These are phyloP conservation scores for Macroventuria anomochaeta DNA, from an alignment of 2,329 filamentous ascomycete genomes.

Conservation along the genomic window DNA sequence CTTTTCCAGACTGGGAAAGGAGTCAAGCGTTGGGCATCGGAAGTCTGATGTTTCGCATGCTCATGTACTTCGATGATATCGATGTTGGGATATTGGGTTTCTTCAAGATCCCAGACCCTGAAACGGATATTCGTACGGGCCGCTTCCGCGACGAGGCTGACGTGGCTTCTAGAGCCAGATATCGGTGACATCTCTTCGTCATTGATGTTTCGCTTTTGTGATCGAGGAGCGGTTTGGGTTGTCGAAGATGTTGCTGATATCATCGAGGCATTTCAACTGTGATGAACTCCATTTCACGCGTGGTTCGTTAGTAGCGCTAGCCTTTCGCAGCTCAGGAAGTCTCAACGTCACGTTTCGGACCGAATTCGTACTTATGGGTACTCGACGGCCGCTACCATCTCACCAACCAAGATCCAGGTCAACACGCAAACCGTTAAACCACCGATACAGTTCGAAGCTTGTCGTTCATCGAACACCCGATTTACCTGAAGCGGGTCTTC, in stretches of 20 bases:
- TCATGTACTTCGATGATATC: conserved; percentile 2
- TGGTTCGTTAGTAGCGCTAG: not conserved
- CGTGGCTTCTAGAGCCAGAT: conserved; percentile 1
- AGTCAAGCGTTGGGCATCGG: not conserved
- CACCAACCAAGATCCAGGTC: conserved; percentile 10
- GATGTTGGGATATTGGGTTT: not conserved
- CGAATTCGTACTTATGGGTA: conserved; percentile 3
- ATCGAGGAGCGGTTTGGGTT: not conserved
- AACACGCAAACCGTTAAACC: conserved; percentile 16
- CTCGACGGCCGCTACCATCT: conserved; percentile 9
- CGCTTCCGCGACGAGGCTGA: conserved; percentile 17
- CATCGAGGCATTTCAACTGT: not conserved
- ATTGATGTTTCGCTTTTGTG: not conserved
- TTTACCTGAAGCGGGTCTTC: conserved; percentile 11
- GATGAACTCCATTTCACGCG: not conserved
- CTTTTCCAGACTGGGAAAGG: not conserved
- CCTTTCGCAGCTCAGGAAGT: not conserved
- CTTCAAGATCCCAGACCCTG: conserved; percentile 2
- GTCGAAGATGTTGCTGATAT: not conserved
- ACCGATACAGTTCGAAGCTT: conserved; percentile 19
- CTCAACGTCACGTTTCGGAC: conserved; percentile 8
- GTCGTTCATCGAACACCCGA: not conserved
- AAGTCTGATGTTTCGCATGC: not conserved
- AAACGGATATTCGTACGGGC: conserved; percentile 5
- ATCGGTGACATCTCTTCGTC: not conserved